Evolutionary conservation across 805 yeast genomes (phyloP).

Genomic region (Torulaspora delbrueckii): DNA sequence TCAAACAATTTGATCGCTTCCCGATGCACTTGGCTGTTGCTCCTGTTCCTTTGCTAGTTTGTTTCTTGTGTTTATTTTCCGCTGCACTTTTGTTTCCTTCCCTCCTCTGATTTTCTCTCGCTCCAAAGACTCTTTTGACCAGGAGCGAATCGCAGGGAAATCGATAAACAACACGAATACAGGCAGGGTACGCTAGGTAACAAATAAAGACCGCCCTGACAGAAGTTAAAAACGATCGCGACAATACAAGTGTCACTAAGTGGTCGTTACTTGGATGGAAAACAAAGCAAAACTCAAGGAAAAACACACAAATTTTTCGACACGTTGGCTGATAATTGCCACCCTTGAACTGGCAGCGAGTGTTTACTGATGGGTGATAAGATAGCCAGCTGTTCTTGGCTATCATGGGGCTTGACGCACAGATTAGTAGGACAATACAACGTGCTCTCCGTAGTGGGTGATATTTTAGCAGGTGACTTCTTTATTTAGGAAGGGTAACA

Average conservation of each 20-base stretch:
- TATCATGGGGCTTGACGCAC: background rate
- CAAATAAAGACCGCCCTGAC: background rate
- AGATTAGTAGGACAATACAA: background rate
- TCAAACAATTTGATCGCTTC: background rate
- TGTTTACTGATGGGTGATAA: no score
- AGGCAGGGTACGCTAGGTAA: constrained; percentile 2
- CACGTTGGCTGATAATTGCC: background rate
- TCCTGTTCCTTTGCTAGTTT: background rate
- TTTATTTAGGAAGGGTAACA: background rate
- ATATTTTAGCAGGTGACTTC: background rate
- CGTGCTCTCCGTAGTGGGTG: background rate
- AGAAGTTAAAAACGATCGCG: background rate
- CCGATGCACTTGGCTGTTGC: background rate
- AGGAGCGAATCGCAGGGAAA: constrained; percentile 5
- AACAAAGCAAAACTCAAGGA: no score
- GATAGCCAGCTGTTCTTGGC: background rate
- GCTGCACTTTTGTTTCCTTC: constrained; percentile 5
- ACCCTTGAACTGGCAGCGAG: background rate
- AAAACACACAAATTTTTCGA: no score
- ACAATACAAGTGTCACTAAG: background rate
- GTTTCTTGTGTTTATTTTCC: constrained; percentile 7
- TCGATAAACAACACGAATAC: constrained; percentile 3
- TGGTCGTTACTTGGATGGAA: no score
- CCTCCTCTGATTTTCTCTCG: constrained; percentile 7
- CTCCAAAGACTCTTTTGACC: constrained; percentile 4